Percentiles rank a stretch among this genome's conserved stretches.
Conservation (phyloP, 345 rosid genomes). For the Eucalyptus curtisii region DNA sequence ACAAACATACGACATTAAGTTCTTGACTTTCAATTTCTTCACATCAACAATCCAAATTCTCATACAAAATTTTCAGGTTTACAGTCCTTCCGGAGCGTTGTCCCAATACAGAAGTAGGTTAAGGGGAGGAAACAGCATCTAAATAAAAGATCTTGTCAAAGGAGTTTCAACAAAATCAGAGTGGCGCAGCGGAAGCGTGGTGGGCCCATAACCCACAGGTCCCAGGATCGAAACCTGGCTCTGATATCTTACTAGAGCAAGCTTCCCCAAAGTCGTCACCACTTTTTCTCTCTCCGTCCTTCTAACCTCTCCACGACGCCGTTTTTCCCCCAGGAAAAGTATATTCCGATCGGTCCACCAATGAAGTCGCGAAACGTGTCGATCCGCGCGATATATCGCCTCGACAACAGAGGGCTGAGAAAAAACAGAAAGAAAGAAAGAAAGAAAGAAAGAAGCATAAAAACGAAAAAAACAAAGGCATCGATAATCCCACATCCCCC, state of each 20-base stretch:
- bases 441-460: neutral
- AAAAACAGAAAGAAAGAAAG: neutral
- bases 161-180: constrained; percentile 19
- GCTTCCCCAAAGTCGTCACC: neutral
- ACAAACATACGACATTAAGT: rapidly evolving
- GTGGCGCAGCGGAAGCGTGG: constrained; percentile 86
- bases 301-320: neutral
- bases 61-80: neutral
- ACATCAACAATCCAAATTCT: neutral
- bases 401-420: neutral
- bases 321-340: neutral
- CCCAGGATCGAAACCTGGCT: constrained; percentile 74
- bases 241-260: neutral
- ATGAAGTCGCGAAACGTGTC: neutral
- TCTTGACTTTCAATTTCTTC: neutral
- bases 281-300: neutral
- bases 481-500: neutral
- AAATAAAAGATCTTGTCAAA: rapidly evolving
- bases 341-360: neutral
- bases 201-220: constrained; percentile 83
- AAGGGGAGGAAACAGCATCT: rapidly evolving
- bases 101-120: rapidly evolving
- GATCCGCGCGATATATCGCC: neutral
- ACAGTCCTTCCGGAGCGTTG: neutral
- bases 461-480: neutral